These are phyloP conservation scores for Coemansia sp. DNA, from an alignment of 192 early-diverging fungal genomes.

Conservation along the genomic window DNA sequence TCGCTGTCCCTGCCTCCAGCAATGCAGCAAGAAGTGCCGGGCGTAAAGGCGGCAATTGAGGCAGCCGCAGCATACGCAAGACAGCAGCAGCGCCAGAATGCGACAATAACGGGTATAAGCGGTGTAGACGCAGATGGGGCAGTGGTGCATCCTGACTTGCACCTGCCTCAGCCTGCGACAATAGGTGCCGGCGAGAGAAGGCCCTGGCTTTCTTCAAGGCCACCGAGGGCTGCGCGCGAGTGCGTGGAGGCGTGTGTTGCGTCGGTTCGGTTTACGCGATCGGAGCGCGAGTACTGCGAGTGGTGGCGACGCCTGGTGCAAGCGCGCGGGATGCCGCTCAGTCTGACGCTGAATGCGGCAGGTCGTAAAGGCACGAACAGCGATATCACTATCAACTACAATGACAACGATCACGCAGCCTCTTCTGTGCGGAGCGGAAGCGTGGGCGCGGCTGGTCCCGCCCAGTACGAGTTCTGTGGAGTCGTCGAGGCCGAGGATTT, in stretches of 20 bases:
- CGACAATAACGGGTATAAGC: not conserved
- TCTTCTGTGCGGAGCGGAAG: not conserved
- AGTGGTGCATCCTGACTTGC: constrained; percentile 7
- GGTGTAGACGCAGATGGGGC: not conserved
- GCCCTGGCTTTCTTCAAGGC: not conserved
- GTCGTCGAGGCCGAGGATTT: constrained; percentile 49
- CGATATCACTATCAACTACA: constrained; percentile 46
- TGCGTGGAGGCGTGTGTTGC: constrained; percentile 19
- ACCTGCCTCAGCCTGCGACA: constrained; percentile 5
- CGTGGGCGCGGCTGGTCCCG: not conserved
- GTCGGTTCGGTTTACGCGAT: constrained; percentile 25
- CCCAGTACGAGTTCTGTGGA: constrained; percentile 40
- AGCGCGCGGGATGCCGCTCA: constrained; percentile 41
- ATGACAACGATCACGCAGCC: not conserved
- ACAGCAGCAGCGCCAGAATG: constrained; percentile 5
- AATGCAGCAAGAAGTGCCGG: not conserved
- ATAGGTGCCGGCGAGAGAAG: not conserved
- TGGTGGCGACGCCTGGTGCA: constrained; percentile 50
- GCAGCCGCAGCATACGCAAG: not conserved
- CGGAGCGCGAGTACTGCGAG: constrained; percentile 53
- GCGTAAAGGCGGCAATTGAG: not conserved
- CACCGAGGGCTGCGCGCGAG: constrained; percentile 35
- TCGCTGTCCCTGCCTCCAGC: not conserved
- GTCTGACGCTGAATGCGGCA: constrained; percentile 35
- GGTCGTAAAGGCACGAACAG: constrained; percentile 13